A percentile compares a stretch with the other conserved stretches of the same genome.
phyloP scores from a whole-genome alignment of 2,329 filamentous ascomycete species.

The Fusarium sp. region DNA sequence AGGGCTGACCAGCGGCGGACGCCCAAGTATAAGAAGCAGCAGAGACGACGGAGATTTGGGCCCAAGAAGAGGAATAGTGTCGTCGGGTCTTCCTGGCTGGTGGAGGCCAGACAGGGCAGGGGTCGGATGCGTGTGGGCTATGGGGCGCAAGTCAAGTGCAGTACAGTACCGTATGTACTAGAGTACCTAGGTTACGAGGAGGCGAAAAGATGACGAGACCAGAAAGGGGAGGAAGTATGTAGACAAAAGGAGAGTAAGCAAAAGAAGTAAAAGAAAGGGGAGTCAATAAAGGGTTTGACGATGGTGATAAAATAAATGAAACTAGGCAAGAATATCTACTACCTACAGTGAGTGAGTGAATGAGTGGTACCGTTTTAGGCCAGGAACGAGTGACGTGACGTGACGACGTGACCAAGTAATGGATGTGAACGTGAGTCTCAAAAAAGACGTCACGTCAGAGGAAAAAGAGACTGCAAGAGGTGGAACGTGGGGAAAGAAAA shows the following conservation, averaged over 20 bases:
- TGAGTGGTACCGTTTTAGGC: neutral
- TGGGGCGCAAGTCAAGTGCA: conserved; percentile 32
- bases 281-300: neutral
- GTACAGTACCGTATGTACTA: neutral
- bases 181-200: conserved; percentile 6
- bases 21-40: conserved; percentile 31
- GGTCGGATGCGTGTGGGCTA: conserved; percentile 35
- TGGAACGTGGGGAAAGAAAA: neutral
- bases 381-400: conserved; percentile 13
- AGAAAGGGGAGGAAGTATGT: conserved; percentile 5
- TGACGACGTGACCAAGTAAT: conserved; percentile 8
- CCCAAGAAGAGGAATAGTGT: conserved; percentile 39
- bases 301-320: neutral
- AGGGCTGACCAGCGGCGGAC: conserved; percentile 15
- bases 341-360: neutral
- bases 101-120: conserved; percentile 43
- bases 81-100: conserved; percentile 36
- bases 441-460: neutral
- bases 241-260: conserved; percentile 14
- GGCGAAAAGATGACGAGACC: conserved; percentile 24
- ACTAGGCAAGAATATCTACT: conserved; percentile 22
- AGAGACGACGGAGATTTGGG: conserved; percentile 34
- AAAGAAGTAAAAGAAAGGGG: conserved; percentile 4
- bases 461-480: neutral
- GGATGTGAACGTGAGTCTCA: neutral